These are phyloP conservation scores for Lachnum nothofagi DNA, from an alignment of 2,329 filamentous ascomycete species.

Conservation along the genomic window DNA sequence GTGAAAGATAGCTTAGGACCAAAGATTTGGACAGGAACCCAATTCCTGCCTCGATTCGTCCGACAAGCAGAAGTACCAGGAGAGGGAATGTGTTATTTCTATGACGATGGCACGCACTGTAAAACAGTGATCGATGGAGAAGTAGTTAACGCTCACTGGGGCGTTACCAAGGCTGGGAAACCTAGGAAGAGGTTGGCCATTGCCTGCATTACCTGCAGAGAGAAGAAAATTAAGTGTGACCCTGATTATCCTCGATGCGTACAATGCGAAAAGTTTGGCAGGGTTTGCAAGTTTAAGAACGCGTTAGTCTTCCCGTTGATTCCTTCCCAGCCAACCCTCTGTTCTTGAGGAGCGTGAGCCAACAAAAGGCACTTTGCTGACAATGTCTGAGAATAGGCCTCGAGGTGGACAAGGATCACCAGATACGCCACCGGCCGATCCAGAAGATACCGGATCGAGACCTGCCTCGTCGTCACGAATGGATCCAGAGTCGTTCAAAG, in stretches of 20 bases:
- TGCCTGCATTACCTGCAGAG: conserved; percentile 86
- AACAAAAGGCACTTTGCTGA: conserved; percentile 35
- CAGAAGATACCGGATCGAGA: conserved; percentile 27
- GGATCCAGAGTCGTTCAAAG: conserved; percentile 27
- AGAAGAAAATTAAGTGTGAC: conserved; percentile 98
- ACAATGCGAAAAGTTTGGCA: conserved; percentile 87
- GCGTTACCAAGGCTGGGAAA: conserved; percentile 89
- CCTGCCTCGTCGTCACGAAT: conserved; percentile 26
- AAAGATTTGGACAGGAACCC: conserved; percentile 65
- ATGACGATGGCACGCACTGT: conserved; percentile 78
- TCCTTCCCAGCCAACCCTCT: too few species aligned
- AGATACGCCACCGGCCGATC: conserved; percentile 32
- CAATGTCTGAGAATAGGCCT: conserved; percentile 23
- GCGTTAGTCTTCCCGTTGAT: conserved; percentile 55
- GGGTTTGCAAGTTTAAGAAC: conserved; percentile 78
- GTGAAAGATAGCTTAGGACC: conserved; percentile 58
- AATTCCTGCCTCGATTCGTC: conserved; percentile 62
- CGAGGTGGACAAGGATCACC: conserved; percentile 33
- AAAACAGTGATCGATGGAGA: conserved; percentile 82
- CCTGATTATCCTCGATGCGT: conserved; percentile 81
- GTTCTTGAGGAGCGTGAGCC: too few species aligned
- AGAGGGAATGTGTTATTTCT: conserved; percentile 78
- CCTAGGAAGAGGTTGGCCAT: conserved; percentile 85
- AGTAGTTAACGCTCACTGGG: conserved; percentile 84
- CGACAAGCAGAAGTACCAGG: conserved; percentile 64